A percentile compares a stretch with the other conserved stretches of the same genome.
phyloP scores from a whole-genome alignment of 1,284 basidiomycete genomes.

The Ceratobasidium sp. region DNA sequence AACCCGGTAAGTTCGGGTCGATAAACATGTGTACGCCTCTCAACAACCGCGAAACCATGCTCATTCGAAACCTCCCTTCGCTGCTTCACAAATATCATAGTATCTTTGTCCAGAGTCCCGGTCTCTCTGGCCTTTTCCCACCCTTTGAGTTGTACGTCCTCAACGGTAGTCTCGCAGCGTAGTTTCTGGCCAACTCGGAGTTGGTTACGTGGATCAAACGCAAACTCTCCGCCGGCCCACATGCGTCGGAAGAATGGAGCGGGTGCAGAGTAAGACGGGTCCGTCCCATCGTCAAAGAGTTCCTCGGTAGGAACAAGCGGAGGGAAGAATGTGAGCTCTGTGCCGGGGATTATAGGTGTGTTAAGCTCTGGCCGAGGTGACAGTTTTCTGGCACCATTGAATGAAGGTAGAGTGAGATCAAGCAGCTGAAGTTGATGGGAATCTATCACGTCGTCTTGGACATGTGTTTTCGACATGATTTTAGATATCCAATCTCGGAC shows the following conservation, averaged over 20 bases:
- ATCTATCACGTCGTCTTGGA: slow-evolving; percentile 30
- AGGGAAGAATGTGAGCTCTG: slow-evolving; percentile 75
- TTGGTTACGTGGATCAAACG: slow-evolving; percentile 61
- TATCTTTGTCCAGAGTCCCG: slow-evolving; percentile 49
- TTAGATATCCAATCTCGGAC: slow-evolving; percentile 24
- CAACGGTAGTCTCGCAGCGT: slow-evolving; percentile 59
- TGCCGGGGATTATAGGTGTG: slow-evolving; percentile 11
- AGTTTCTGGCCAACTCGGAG: slow-evolving; percentile 64
- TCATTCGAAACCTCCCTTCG: slow-evolving; percentile 47
- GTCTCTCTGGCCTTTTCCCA: slow-evolving; percentile 53
- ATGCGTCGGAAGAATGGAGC: slow-evolving; percentile 75
- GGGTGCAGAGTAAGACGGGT: slow-evolving; percentile 72
- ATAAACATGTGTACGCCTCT: slow-evolving; percentile 79
- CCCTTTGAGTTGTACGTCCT: slow-evolving; percentile 68
- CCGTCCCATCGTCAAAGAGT: slow-evolving; percentile 73
- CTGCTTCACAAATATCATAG: slow-evolving; percentile 81
- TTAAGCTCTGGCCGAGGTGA: neutral
- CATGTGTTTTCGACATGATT: slow-evolving; percentile 3
- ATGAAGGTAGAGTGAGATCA: slow-evolving; percentile 26
- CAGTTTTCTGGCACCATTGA: neutral
- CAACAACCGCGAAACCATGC: slow-evolving; percentile 58
- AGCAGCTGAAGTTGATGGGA: slow-evolving; percentile 20
- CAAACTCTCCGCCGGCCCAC: slow-evolving; percentile 80
- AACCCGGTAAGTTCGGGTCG: slow-evolving; percentile 50
- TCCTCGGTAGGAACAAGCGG: slow-evolving; percentile 63